phyloP scores from a whole-genome alignment of 2,329 filamentous ascomycete genomes.

The Cytospora mali region DNA sequence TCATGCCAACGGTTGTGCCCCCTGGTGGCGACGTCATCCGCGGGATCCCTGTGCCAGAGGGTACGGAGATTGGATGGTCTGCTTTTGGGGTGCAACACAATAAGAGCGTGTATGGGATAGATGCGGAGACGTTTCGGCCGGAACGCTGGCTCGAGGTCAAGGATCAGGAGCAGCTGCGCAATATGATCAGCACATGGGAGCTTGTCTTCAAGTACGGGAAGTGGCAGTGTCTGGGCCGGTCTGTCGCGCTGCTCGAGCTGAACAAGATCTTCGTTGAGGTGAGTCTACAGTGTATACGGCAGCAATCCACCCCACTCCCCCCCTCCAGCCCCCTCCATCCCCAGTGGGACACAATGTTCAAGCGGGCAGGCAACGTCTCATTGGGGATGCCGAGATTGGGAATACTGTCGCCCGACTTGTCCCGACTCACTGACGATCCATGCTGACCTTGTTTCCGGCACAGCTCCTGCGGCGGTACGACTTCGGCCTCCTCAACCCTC shows the following conservation, averaged over 20 bases:
- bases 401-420: not conserved
- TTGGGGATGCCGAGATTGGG: not conserved
- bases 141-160: conserved; percentile 52
- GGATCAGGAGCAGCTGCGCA: conserved; percentile 36
- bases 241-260: conserved; percentile 48
- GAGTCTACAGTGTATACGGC: conserved; percentile 27
- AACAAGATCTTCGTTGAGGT: conserved; percentile 50
- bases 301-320: not conserved
- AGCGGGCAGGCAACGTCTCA: too few relatives aligned
- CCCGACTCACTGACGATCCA: not conserved
- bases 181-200: conserved; percentile 45
- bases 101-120: conserved; percentile 42
- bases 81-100: conserved; percentile 45
- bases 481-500: conserved; percentile 33
- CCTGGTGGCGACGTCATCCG: conserved; percentile 42
- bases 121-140: conserved; percentile 48
- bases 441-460: conserved; percentile 18
- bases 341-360: too few relatives aligned
- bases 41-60: conserved; percentile 47
- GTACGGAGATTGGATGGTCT: conserved; percentile 48
- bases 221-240: conserved; percentile 49
- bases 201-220: conserved; percentile 48
- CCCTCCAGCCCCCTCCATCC: not conserved
- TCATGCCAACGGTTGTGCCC: conserved; percentile 41
- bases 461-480: conserved; percentile 33